These are phyloP conservation scores for Salix koriyanagi DNA, from an alignment of 345 rosid genomes.

Conservation along the genomic window DNA sequence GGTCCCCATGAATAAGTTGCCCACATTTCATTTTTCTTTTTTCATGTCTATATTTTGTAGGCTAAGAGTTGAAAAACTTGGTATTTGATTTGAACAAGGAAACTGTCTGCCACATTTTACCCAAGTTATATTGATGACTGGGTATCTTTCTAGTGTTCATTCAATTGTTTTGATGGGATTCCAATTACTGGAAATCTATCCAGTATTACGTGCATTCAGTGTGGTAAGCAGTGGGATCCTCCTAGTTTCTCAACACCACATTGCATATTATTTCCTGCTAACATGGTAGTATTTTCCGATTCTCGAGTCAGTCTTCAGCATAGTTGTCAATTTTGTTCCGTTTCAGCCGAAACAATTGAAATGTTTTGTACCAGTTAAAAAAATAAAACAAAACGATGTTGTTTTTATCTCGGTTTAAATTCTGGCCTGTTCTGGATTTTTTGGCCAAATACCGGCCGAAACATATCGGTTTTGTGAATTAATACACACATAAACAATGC, in stretches of 20 bases:
- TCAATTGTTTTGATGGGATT: neutral
- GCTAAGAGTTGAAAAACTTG: slow-evolving; percentile 20
- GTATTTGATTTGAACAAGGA: slow-evolving; percentile 1
- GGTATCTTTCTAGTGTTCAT: neutral
- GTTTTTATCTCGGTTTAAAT: too few species aligned
- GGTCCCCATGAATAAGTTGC: slow-evolving; percentile 46
- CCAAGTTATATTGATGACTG: neutral
- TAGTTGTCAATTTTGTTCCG: too few species aligned
- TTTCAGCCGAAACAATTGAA: too few species aligned
- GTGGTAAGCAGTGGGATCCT: neutral
- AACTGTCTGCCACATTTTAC: neutral
- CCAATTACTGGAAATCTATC: neutral
- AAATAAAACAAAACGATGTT: fast-evolving
- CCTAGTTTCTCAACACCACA: neutral
- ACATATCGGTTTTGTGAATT: too few species aligned
- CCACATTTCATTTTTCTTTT: slow-evolving; percentile 30
- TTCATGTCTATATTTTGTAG: slow-evolving; percentile 4
- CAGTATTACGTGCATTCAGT: neutral
- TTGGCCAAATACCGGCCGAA: too few species aligned
- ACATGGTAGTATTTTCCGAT: neutral
- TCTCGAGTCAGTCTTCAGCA: neutral
- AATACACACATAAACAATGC: too few species aligned
- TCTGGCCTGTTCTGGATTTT: fast-evolving
- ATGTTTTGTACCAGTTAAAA: too few species aligned
- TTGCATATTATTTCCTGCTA: neutral